These are phyloP conservation scores for Boletus rubropictus DNA, from an alignment of 768 basidiomycete species.

Conservation along the genomic window DNA sequence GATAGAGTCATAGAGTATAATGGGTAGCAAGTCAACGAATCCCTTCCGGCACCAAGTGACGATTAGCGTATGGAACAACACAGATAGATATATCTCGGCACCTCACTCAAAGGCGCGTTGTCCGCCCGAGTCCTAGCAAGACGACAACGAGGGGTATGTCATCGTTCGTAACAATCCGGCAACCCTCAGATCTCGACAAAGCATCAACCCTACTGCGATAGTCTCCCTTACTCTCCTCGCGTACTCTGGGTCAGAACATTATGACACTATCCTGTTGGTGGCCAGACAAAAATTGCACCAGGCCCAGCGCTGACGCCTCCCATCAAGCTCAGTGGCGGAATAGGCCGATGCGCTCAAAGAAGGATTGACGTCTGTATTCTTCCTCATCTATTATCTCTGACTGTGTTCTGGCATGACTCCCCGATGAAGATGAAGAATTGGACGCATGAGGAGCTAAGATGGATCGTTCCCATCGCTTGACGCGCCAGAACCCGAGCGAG, in stretches of 20 bases:
- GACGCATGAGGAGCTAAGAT: conserved; percentile 49
- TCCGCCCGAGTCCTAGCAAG: conserved; percentile 1
- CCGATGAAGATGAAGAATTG: conserved; percentile 31
- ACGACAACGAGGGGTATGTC: conserved; percentile 3
- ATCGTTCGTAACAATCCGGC: conserved; percentile 55
- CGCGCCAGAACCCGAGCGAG: conserved; percentile 84
- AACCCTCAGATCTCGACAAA: conserved; percentile 55
- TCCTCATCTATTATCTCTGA: conserved; percentile 26
- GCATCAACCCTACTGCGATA: conserved; percentile 47
- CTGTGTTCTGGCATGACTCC: conserved; percentile 26
- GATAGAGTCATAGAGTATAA: conserved; percentile 10
- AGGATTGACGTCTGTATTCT: conserved; percentile 23
- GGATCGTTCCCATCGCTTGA: conserved; percentile 82
- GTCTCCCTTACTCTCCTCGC: conserved; percentile 41
- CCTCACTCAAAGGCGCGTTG: background rate
- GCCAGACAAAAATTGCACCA: conserved; percentile 13
- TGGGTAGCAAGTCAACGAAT: conserved; percentile 5
- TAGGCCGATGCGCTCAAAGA: conserved; percentile 28
- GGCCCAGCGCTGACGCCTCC: conserved; percentile 1
- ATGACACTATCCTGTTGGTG: conserved; percentile 29
- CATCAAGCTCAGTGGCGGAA: conserved; percentile 13
- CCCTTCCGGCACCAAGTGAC: background rate
- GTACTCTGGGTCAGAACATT: conserved; percentile 40
- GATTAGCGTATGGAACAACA: conserved; percentile 23
- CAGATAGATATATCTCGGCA: background rate